Base-by-base conservation (phyloP, 1,139 yeast genomes). In the Taphrina betulina region DNA sequence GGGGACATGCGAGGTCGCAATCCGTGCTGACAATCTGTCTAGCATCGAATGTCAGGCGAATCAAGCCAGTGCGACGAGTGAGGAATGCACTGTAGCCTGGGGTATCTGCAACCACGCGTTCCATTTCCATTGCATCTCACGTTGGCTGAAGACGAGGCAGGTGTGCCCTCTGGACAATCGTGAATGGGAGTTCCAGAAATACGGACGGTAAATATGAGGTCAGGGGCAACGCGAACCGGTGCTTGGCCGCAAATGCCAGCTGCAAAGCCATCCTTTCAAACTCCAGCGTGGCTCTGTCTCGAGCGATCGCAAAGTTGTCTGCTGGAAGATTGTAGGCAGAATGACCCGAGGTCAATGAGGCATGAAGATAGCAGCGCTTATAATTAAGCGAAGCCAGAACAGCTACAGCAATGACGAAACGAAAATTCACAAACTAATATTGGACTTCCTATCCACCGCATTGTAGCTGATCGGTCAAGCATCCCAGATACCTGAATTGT, bases 91-190 rank as follows among this genome's bases (percentile, higher is more conserved):
- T 52, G 95, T 96, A 7, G 97, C 97, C 1, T 90, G 97, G 95
- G 99, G 98, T 40, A 80, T 80, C 56, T 92, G 99, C 72, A 90
- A 89, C 67, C 96, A 88, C 68, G 94, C 95, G 20, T 88, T 88
- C 76, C 96, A 88, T 68, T 77, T 90, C 71, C 99, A 92, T 72
- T 92, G 99, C 72, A 94, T 92, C 63, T 82, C 90, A 53, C 80
- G 95, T 65, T 92, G 99, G 99, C 80, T 94, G 64, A 85, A 85
- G 70, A 86, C 95, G n/a, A 83, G 98, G 73, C 89, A 90, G 61
- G 96, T 90, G 29, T 94, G 99, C 75, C 99, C 99, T 0, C 77
- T 94, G 68, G 98, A 92, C 72, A 90, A 87, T 72, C 82, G 88
- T 64, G 95, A 88, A 58, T 94, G 99, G 68, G 69, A 64, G 52